phyloP scores from a whole-genome alignment of 768 basidiomycete species.

The Mycena rosella region DNA sequence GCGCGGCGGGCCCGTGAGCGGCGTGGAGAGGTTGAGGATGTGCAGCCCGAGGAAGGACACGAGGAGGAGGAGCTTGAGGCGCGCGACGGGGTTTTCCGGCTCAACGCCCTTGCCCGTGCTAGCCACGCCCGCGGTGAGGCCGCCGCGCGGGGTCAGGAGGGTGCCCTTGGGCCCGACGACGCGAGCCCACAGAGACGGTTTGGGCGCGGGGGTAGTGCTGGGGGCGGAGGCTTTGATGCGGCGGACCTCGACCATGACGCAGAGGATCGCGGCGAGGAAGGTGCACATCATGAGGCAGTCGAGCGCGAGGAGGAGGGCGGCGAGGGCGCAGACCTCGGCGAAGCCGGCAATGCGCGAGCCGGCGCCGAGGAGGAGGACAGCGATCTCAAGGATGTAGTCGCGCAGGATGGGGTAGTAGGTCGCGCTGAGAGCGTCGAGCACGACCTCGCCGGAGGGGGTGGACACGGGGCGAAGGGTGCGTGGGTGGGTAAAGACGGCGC shows the following conservation, averaged over 20 bases:
- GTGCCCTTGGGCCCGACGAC: constrained; percentile 33
- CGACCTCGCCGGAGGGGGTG: constrained; percentile 80
- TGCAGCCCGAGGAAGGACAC: constrained; percentile 93
- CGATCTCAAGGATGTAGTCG: constrained; percentile 94
- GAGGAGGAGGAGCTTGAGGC: constrained; percentile 92
- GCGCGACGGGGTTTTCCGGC: constrained; percentile 83
- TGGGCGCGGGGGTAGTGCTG: constrained; percentile 47
- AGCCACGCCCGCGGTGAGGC: not conserved
- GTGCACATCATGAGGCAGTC: constrained; percentile 93
- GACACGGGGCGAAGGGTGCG: constrained; percentile 43
- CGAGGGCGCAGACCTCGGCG: constrained; percentile 94
- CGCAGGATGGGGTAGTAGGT: constrained; percentile 89
- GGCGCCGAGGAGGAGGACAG: constrained; percentile 89
- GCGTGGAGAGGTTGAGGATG: constrained; percentile 92
- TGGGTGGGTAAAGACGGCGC: constrained; percentile 78
- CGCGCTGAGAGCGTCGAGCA: constrained; percentile 84
- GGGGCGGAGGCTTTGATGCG: constrained; percentile 66
- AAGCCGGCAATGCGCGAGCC: constrained; percentile 89
- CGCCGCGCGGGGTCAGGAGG: constrained; percentile 30
- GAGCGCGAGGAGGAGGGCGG: constrained; percentile 86
- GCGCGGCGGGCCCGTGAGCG: constrained; percentile 72
- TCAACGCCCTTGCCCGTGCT: not conserved
- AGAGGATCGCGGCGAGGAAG: constrained; percentile 89
- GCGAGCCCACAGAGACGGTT: constrained; percentile 23
- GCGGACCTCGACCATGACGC: constrained; percentile 95